Evolutionary conservation across 1,284 basidiomycete species (phyloP), one percentile per base, ranked within the genome.

Genomic region (Marasmius sp.): DNA sequence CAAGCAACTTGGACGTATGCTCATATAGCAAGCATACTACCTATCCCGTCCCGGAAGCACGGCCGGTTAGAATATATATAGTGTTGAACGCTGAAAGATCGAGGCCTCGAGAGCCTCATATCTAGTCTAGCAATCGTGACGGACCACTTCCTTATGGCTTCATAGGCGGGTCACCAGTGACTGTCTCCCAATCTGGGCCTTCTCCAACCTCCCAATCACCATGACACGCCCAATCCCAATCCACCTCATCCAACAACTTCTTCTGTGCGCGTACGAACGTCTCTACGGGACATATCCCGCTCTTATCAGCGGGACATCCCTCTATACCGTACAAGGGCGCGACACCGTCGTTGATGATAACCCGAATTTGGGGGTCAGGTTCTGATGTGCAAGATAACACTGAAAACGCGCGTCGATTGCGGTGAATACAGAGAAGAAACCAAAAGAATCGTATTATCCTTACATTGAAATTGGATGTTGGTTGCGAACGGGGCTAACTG

Each of bases 291-390:
- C 95, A 98, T 72, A 96, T 83, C 11, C 95, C 94, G 62, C 95
- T 86, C 50, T 82, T 78, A 68, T 89, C 81, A 67, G 84, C 73
- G 0, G 89, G 85, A 67, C 93, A 95, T 1, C 90, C 91, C 22
- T 80, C 77, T 69, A 93, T 83, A 39, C 88, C 85, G 1, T 88
- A 89, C 45, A 97, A 81, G 1, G 95, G 94, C 1, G 87, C 82
- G 1, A 95, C 91, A 3, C 92, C 95, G 71, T 97, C 95, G 76
- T 97, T 97, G 73, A 94, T 84, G 70, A 92, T 84, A 59, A 92
- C 79, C 6, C 93, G 88, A 65, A 95, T 88, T 68, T 93, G 91
- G 0, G 75, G 77, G 34, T 80, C 82, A 1, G 82, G 78, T 6
- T 74, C 62, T 1, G 82, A 81, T 8, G 76, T 72, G 71, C 88